Evolutionary conservation across 2,329 filamentous ascomycete species (phyloP).

Genomic region (Didymella pinodella): DNA sequence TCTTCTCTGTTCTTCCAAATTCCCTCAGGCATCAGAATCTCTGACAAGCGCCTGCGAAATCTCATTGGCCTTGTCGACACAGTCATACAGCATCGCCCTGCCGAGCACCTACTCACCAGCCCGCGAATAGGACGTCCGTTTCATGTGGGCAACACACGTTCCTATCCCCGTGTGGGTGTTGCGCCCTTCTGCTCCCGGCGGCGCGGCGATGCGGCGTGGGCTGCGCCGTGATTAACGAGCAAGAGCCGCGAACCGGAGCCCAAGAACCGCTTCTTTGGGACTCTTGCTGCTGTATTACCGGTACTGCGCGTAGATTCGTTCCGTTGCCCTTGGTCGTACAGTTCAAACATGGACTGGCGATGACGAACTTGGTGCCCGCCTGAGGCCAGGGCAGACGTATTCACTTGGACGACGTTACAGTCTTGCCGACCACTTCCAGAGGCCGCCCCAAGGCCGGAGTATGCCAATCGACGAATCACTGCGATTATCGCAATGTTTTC

Average conservation of each 20-base stretch:
- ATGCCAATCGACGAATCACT: conserved; percentile 17
- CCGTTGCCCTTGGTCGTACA: conserved; percentile 37
- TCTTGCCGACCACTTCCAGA: conserved; percentile 28
- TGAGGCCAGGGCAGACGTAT: conserved; percentile 22
- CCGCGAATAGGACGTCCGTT: conserved; percentile 33
- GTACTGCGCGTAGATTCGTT: conserved; percentile 13
- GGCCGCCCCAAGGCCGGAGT: conserved; percentile 27
- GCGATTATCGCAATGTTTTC: conserved; percentile 9
- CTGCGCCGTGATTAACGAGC: conserved; percentile 36
- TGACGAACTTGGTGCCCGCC: conserved; percentile 25
- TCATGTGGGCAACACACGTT: conserved; percentile 32
- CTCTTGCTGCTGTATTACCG: conserved; percentile 10
- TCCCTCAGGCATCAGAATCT: conserved; percentile 16
- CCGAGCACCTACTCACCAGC: conserved; percentile 16
- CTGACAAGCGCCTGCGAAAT: conserved; percentile 19
- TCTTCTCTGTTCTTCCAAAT: conserved; percentile 6
- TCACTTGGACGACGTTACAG: conserved; percentile 37
- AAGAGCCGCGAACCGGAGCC: conserved; percentile 4
- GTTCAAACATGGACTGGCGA: conserved; percentile 22
- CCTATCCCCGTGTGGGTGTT: conserved; percentile 23
- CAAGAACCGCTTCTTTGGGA: conserved; percentile 20
- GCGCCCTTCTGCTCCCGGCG: conserved; percentile 21
- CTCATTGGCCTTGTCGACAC: conserved; percentile 37
- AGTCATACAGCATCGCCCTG: conserved; percentile 45
- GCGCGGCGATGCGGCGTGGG: conserved; percentile 28